Evolutionary conservation across 768 basidiomycete species (phyloP), one percentile per base, ranked within the genome.

Genomic region (Trametopsis cervina): DNA sequence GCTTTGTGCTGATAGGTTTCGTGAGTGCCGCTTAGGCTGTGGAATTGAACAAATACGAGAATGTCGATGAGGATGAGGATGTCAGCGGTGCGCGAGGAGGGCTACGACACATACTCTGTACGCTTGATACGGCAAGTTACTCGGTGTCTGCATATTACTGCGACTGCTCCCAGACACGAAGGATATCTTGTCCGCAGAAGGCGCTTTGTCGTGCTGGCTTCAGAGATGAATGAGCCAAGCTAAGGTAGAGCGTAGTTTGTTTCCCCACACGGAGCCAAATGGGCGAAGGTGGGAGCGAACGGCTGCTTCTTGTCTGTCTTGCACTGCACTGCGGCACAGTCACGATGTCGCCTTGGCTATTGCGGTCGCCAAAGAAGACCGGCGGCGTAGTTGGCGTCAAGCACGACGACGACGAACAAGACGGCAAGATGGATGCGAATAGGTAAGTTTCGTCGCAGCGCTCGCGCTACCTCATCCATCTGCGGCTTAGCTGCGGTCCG

Each of bases 11-110:
- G 76, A 74, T 15, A 60, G 42, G 3, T 60, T 66, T 43, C 72
- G 67, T 0, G 70, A 71, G 52, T 76, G 76, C 21, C 75, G 66
- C 59, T 75, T 77, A 11, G 76, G 66, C 75, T 76, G 20, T n/a
- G 18, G 46, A 44, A 21, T 33, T 40, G 24, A 48, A 18, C 17
- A 24, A 25, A 5, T n/a, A 17, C 4, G 26, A 25, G 15, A 23
- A 38, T 6, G 29, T 33, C 29, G n/a, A 10, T 10, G 21, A 46
- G 9, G 45, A 7, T 37, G 18, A 10, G 27, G 7, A 20, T 6
- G n/a, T n/a, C n/a, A n/a, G n/a, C n/a, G n/a, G n/a, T n/a, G n/a
- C n/a, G n/a, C n/a, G n/a, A n/a, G n/a, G n/a, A n/a, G 22, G 39
- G 47, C 27, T 27, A 46, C 12, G 25, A 22, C 0, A 53, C 60